A percentile compares a stretch with the other conserved stretches of the same genome.
Evolutionary conservation across 768 basidiomycete genomes (phyloP).

Genomic region (Suillus subluteus): DNA sequence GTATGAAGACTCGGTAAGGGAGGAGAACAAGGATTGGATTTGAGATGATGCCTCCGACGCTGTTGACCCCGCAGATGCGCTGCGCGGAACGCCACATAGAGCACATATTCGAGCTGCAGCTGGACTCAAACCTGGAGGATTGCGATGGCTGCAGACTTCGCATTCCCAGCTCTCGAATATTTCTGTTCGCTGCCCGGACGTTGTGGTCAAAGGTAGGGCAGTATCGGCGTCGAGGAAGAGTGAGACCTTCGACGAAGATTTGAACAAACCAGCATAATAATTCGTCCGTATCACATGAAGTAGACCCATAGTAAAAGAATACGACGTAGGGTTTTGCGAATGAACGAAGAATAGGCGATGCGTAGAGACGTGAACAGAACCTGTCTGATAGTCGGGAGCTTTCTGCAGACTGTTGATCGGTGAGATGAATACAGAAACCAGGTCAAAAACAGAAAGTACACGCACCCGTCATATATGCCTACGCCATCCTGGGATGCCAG

Average conservation of each 20-base stretch:
- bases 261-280: constrained; percentile 88
- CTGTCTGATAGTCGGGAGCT: constrained; percentile 75
- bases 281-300: constrained; percentile 74
- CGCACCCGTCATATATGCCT: constrained; percentile 92
- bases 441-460: constrained; percentile 17
- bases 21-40: constrained; percentile 41
- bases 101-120: constrained; percentile 69
- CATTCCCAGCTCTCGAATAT: constrained; percentile 76
- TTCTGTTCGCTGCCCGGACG: constrained; percentile 32
- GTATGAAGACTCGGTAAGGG: constrained; percentile 43
- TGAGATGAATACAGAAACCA: constrained; percentile 20
- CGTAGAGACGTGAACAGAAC: constrained; percentile 72
- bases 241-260: constrained; percentile 87
- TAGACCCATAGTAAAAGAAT: constrained; percentile 74
- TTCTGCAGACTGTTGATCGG: constrained; percentile 70
- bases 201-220: constrained; percentile 28
- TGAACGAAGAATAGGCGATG: constrained; percentile 88
- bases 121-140: constrained; percentile 76
- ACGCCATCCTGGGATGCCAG: constrained; percentile 75
- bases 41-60: constrained; percentile 23
- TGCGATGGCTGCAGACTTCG: constrained; percentile 84
- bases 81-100: constrained; percentile 81
- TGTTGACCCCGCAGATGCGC: constrained; percentile 33
- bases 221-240: constrained; percentile 55
- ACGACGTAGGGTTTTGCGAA: constrained; percentile 43